Conservation (phyloP, 495 filamentous ascomycete genomes). For the Cudoniella acicularis region DNA sequence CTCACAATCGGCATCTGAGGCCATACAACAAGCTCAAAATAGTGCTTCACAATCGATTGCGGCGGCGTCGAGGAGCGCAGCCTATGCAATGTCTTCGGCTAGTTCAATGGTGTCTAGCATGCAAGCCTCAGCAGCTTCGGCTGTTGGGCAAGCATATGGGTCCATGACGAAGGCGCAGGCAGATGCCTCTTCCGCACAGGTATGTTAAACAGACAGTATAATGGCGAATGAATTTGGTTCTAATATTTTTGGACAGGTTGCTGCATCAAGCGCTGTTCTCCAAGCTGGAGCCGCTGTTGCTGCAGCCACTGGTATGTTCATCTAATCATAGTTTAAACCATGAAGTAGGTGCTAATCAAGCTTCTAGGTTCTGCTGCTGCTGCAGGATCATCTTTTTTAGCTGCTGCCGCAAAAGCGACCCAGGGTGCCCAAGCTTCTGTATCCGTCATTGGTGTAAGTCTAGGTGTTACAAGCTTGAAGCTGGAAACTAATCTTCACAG, state of each 20-base stretch:
- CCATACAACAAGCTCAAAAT: slow-evolving; percentile 23
- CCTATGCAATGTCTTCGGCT: slow-evolving; percentile 20
- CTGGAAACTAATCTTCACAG: slow-evolving; percentile 5
- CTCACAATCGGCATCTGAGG: slow-evolving; percentile 18
- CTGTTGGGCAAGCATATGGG: slow-evolving; percentile 17
- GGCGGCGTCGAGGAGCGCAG: slow-evolving; percentile 19
- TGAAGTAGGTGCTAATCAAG: background rate
- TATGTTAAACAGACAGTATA: slow-evolving; percentile 7
- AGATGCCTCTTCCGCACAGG: slow-evolving; percentile 13
- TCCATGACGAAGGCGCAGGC: slow-evolving; percentile 17
- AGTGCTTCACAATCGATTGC: slow-evolving; percentile 22
- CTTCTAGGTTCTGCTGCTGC: slow-evolving; percentile 24
- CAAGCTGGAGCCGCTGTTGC: slow-evolving; percentile 23
- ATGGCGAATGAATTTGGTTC: background rate
- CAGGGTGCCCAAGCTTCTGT: slow-evolving; percentile 14
- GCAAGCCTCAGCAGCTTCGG: slow-evolving; percentile 21
- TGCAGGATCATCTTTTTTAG: slow-evolving; percentile 22
- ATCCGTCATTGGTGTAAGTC: slow-evolving; percentile 20
- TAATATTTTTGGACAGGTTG: slow-evolving; percentile 3
- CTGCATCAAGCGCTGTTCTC: slow-evolving; percentile 16
- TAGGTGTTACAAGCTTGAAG: background rate
- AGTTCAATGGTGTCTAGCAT: slow-evolving; percentile 14
- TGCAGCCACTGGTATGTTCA: slow-evolving; percentile 20
- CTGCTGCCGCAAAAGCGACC: slow-evolving; percentile 22
- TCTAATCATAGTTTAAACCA: background rate